phyloP scores from a whole-genome alignment of 2,329 filamentous ascomycete genomes.

The Alternaria panax region DNA sequence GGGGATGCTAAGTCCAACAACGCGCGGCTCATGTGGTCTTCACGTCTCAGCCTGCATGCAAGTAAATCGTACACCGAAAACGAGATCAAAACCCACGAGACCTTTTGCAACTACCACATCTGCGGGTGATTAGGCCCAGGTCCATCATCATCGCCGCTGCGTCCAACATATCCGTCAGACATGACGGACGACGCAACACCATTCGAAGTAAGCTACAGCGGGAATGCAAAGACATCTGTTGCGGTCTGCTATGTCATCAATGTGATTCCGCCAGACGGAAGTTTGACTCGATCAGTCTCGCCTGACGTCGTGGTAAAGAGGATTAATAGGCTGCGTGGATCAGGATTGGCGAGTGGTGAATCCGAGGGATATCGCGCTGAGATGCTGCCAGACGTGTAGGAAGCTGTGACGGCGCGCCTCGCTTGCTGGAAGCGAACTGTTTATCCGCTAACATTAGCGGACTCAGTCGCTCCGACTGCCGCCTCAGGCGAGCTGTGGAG shows the following conservation, averaged over 20 bases:
- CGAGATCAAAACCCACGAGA: background rate
- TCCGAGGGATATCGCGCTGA: background rate
- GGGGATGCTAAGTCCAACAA: background rate
- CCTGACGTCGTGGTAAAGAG: background rate
- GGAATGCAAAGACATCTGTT: background rate
- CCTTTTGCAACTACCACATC: background rate
- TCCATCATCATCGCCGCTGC: background rate
- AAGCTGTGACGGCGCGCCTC: background rate
- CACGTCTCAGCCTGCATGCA: background rate
- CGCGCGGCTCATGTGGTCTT: background rate
- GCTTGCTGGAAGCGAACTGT: background rate
- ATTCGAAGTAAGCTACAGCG: background rate
- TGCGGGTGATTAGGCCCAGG: background rate
- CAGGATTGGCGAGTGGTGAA: no score
- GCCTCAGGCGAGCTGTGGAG: background rate
- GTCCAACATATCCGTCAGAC: background rate
- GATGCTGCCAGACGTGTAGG: background rate
- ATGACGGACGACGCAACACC: constrained; percentile 1
- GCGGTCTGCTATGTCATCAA: background rate
- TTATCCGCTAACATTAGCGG: background rate
- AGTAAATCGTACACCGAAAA: background rate
- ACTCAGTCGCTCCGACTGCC: no score
- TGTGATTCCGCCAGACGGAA: background rate
- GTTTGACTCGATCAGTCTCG: background rate
- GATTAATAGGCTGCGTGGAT: background rate